Percentiles rank a stretch among this genome's conserved stretches.
Evolutionary conservation across 768 basidiomycete genomes (phyloP).

Genomic region (Tricholoma sp.): DNA sequence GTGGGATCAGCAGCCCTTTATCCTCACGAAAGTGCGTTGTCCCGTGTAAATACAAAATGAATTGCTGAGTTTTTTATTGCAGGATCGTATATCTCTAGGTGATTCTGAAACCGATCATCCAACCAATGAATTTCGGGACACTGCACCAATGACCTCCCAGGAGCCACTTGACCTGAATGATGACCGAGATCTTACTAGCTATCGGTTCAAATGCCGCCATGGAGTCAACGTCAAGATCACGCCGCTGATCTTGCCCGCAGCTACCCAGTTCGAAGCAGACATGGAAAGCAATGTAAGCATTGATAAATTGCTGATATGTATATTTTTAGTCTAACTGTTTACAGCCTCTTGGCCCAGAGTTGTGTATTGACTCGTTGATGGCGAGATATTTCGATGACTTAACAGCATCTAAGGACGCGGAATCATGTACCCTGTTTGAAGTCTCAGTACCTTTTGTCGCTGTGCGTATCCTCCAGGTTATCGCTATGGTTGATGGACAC

Average conservation of each 20-base stretch:
- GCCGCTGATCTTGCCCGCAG: constrained; percentile 46
- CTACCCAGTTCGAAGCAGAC: constrained; percentile 43
- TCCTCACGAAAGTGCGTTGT: constrained; percentile 36
- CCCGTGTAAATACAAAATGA: not conserved
- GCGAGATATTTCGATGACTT: constrained; percentile 30
- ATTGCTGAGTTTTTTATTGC: not conserved
- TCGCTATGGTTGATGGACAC: constrained; percentile 30
- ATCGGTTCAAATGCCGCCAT: constrained; percentile 35
- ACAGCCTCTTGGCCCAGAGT: constrained; percentile 31
- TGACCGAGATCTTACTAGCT: constrained; percentile 27
- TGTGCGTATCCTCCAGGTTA: constrained; percentile 44
- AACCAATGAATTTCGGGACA: not conserved
- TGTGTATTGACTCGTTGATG: constrained; percentile 39
- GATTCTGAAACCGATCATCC: not conserved
- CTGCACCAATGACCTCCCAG: not conserved
- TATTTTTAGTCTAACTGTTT: not conserved
- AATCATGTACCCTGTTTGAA: constrained; percentile 32
- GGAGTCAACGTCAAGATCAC: constrained; percentile 43
- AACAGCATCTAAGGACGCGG: constrained; percentile 14
- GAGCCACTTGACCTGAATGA: constrained; percentile 7
- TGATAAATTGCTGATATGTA: not conserved
- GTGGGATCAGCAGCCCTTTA: constrained; percentile 48
- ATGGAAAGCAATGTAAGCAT: constrained; percentile 38
- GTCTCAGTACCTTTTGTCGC: constrained; percentile 33
- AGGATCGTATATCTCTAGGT: constrained; percentile 22